Percentiles rank a stretch among this genome's conserved stretches.
These are phyloP conservation scores for Bassia scoparia DNA, from an alignment of 148 eudicot species.

Conservation along the genomic window DNA sequence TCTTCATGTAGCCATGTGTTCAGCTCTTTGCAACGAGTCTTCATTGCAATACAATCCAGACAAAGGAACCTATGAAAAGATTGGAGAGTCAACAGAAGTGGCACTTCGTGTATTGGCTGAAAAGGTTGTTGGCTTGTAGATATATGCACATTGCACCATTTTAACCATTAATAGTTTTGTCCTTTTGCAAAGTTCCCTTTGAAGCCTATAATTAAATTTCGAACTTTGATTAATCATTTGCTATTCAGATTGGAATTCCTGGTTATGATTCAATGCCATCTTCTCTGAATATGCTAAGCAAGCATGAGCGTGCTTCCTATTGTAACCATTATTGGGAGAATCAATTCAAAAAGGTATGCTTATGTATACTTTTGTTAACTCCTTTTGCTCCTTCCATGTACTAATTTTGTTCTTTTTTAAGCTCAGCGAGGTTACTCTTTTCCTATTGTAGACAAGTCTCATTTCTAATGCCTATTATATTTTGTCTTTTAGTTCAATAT, in stretches of 20 bases:
- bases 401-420: not conserved
- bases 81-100: conserved; percentile 99
- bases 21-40: conserved; percentile 97
- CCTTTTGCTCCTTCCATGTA: not conserved
- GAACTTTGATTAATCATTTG: conserved; percentile 12
- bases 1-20: conserved; percentile 97
- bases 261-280: conserved; percentile 99
- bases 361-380: conserved; percentile 7
- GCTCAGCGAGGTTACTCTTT: not conserved
- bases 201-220: not conserved
- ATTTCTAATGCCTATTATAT: not conserved
- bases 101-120: conserved; percentile 96
- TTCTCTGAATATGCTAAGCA: conserved; percentile 88
- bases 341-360: conserved; percentile 82
- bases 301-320: conserved; percentile 93
- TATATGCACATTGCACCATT: not conserved
- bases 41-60: conserved; percentile 89
- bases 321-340: conserved; percentile 95
- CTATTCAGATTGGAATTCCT: conserved; percentile 88
- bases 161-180: not conserved
- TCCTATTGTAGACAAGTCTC: not conserved
- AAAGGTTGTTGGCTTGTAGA: conserved; percentile 52
- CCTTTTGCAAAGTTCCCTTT: not conserved
- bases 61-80: conserved; percentile 87
- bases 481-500: not conserved